Evolutionary conservation across 495 filamentous ascomycete genomes (phyloP), one percentile per base, ranked within the genome.

Genomic region (Penicillium flavigenum): DNA sequence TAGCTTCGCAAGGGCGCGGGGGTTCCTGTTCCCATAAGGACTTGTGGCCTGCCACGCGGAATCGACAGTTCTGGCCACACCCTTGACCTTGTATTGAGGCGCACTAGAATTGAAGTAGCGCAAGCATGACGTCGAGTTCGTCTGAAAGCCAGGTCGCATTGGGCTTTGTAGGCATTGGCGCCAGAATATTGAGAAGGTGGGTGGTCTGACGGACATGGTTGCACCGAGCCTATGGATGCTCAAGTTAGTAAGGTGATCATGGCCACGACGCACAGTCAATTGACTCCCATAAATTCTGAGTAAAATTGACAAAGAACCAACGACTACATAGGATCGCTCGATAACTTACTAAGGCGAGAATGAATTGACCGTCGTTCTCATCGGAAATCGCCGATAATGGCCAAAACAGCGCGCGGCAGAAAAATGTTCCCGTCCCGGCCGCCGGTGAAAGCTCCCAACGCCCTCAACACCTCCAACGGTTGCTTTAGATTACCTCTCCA

Each of bases 371-470:
- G 54, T 58, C 63, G 60, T 64, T 66, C 53, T 62, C 59, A 50
- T 69, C 66, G 66, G 66, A 58, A 65, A 65, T 56, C 63, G 45
- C 54, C 59, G 58, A 57, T 51, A 48, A 48, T 17, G 56, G 48
- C 55, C 57, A 69, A 64, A 65, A 46, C 57, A 63, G 49, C 51
- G 47, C 29, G 64, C 75, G 74, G 72, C 72, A 74, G 71, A 77
- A 77, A 77, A 77, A 77, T 74, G 64, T 75, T 76, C 73, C 74
- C 65, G 70, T 70, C 72, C 73, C 66, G 73, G 70, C 68, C 60
- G 65, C 73, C 75, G 73, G 75, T 75, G 74, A 75, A 54, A 70
- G 67, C 67, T 71, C 71, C 67, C 72, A 72, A 72, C 72, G 62
- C 62, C 71, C 70, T 75, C 74, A 75, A 75, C 74, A 59, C 66